phyloP scores from a whole-genome alignment of 371 early-diverging fungal species.

The Sporodiniella umbellata region DNA sequence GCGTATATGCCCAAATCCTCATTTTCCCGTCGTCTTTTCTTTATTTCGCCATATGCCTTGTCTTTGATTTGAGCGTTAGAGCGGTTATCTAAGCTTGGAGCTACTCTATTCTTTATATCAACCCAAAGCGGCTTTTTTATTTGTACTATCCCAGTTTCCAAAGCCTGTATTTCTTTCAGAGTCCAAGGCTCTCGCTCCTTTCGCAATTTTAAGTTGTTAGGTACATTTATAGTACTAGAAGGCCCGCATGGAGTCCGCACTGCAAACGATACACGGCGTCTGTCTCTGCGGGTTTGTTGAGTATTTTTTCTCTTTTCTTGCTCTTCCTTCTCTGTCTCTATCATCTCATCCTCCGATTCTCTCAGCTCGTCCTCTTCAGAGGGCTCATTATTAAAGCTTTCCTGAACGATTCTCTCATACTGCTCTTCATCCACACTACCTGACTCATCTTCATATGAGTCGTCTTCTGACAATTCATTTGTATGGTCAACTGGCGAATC shows the following conservation, averaged over 20 bases:
- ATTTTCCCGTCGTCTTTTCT: not conserved
- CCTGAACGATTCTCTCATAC: no score
- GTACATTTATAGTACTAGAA: not conserved
- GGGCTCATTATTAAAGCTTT: no score
- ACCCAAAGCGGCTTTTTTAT: not conserved
- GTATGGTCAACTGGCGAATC: not conserved
- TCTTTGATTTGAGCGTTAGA: not conserved
- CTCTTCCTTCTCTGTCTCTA: no score
- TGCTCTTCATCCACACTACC: no score
- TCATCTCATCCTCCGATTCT: no score
- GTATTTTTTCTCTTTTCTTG: no score
- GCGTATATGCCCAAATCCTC: not conserved
- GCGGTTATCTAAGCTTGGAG: not conserved
- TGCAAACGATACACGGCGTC: no score
- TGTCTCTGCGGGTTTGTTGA: no score
- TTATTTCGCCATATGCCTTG: not conserved
- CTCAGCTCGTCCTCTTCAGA: no score
- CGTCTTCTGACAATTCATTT: not conserved
- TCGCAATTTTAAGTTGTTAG: not conserved
- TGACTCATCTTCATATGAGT: not conserved
- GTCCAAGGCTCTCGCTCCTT: not conserved
- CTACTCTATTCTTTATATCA: not conserved
- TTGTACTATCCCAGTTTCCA: not conserved
- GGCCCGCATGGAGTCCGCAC: no score
- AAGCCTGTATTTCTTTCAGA: not conserved